Evolutionary conservation across 1,284 basidiomycete genomes (phyloP), one percentile per base, ranked within the genome.

Genomic region (Mycena citricolor): DNA sequence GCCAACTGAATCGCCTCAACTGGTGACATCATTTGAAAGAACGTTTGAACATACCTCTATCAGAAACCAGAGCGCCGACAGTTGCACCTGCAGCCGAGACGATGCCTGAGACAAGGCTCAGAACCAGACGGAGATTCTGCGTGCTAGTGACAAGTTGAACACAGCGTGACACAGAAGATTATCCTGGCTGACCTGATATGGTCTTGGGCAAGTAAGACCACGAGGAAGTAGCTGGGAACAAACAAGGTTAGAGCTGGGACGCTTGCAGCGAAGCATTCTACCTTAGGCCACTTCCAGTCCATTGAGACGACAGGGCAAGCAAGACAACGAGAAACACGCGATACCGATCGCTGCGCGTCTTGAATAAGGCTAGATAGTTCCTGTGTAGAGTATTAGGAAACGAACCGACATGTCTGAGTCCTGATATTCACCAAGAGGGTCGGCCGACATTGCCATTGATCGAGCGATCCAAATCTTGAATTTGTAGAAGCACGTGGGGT

Each of bases 281-380:
- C 70, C 77, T 61, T 21, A 72, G 59, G 29, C 69, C 68, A 49
- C 70, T 71, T 42, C 71, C 69, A 39, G 70, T 67, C 64, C 68
- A 80, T 67, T 81, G 77, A 54, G 70, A 73, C 45, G 74, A 75
- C 49, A 76, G 68, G 31, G 71, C 73, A 66, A 76, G 72, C 29
- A 75, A 56, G n/a, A 74, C 47, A 59, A 74, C 67, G 67, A 74
- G 67, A 40, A 65, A 66, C 11, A 65, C 70, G 39, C 75, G 61
- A 55, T 73, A 75, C 20, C 73, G 64, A 11, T 69, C 66, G 46
- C 70, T 74, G 19, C 55, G 54, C 13, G 67, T 73, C 39, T 67
- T 69, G 54, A 72, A 65, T 20, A 76, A 65, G 28, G 67, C 72
- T 4, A 66, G 68, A 53, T 73, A 76, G 53, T 76, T 71, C 70